Base-by-base conservation (phyloP, 2,329 filamentous ascomycete genomes). In the Cladosporium sp. region DNA sequence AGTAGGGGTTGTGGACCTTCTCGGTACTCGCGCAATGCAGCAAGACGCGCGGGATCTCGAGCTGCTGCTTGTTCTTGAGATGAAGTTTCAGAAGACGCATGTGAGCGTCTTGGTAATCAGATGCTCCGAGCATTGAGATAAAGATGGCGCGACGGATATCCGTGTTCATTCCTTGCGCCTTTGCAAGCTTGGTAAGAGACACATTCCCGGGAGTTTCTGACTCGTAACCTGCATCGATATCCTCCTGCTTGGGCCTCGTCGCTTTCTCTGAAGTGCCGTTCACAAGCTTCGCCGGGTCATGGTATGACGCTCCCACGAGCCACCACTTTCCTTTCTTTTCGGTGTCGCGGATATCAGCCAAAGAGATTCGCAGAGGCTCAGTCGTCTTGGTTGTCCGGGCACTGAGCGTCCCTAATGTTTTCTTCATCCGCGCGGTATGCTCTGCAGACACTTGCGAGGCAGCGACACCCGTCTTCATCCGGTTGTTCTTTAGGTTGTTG, bases 241-340 rank as follows among this genome's bases (percentile, higher is more conserved):
- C 43, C 32, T 50, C 22, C 27, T 55, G 50, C 8, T 38, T 48
- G 8, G 17, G 27, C 15, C 29, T 47, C 13, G 47, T 32, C 7
- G 39, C 36, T 3, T 51, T 39, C 22, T 61, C 53, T 27, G 58
- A 52, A 1, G 54, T 43, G 3, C 30, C 36, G 42, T 62, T 60
- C 20, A 53, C 55, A 30, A 59, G 57, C 43, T 61, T 65, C 4
- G 60, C 62, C 1, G 73, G 64, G 15, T 76, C 66, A 36, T 74
- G 75, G 82, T 92, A 96, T 68, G 90, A 96, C n/a, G 93, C 92
- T 45, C 93, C 93, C 4, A 97, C 88, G 17, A 97, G 81, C 93
- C 93, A 99, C 93, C 93, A 99, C 73, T 96, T 96, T 1, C 93
- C 93, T 64, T 85, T 88, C 65, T 87, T 92, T 36, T 92, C 87